Evolutionary conservation across 768 basidiomycete species (phyloP).

Genomic region (Lentinula edodes): DNA sequence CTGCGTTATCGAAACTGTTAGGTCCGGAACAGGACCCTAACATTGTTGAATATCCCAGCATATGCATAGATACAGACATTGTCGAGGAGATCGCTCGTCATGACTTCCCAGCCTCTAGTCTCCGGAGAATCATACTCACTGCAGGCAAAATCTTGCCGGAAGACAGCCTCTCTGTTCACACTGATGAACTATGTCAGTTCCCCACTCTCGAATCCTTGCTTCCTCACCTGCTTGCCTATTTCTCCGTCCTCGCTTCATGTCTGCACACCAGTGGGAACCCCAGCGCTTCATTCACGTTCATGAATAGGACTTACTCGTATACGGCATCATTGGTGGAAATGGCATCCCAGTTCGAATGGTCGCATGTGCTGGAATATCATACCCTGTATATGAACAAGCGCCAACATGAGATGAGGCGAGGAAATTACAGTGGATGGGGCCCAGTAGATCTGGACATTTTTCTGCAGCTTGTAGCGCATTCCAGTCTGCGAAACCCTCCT

Average conservation of each 20-base stretch:
- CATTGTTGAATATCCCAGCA: too few species aligned
- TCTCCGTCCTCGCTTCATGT: neutral
- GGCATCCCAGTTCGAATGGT: slow-evolving; percentile 11
- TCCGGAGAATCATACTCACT: too few species aligned
- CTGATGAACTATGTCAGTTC: too few species aligned
- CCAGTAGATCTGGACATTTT: slow-evolving; percentile 4
- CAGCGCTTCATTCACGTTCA: neutral
- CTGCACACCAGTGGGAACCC: neutral
- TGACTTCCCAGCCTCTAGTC: too few species aligned
- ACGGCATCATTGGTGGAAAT: slow-evolving; percentile 9
- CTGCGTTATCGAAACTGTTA: too few species aligned
- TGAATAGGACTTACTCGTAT: neutral
- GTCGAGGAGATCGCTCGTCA: too few species aligned
- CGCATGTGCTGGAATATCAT: slow-evolving; percentile 12
- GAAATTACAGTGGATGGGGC: slow-evolving; percentile 10
- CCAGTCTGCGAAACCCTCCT: too few species aligned
- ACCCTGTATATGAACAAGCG: slow-evolving; percentile 8
- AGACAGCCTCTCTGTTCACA: too few species aligned
- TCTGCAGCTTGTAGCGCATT: too few species aligned
- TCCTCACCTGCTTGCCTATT: neutral
- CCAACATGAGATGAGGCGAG: slow-evolving; percentile 9
- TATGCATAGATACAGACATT: too few species aligned
- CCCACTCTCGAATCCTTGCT: neutral
- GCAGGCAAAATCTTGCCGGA: too few species aligned
- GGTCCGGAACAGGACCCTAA: too few species aligned